Evolutionary conservation across 1,139 yeast genomes (phyloP), one percentile per base, ranked within the genome.

Genomic region (Sugiyamaella xylanicola): DNA sequence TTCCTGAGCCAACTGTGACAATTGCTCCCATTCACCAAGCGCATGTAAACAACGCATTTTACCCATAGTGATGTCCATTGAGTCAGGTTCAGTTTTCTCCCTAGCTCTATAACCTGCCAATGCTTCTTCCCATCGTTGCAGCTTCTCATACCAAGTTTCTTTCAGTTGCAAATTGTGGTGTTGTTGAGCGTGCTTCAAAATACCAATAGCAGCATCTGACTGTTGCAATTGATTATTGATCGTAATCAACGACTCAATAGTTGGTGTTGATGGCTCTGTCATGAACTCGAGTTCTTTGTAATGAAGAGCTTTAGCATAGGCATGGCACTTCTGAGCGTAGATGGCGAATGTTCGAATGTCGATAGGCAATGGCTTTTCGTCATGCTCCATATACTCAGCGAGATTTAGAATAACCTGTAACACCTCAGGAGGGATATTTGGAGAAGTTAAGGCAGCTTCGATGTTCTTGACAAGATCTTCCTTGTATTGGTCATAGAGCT

Each of bases 101-200:
- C 78, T 70, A 59, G 82, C 87, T 68, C 93, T 77, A 68, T 95
- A 95, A 0, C 97, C 97, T 54, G 83, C 81, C 61, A 93, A 76
- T 0, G 99, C 99, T 72, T 95, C 99, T 63, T 93, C 98, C 99
- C 99, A 95, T 61, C 98, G 80, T 67, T 92, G 97, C 46, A 95
- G 76, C 70, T 92, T 93, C 70, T 93, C 99, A 66, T 89, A 93
- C 99, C 99, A 95, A 0, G 97, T 89, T 72, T 93, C 99, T 66
- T 92, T 93, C 60, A 95, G 78, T 71, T 92, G 97, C 50, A 93
- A 76, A 62, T 90, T 93, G 68, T 92, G 97, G 62, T 91, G 95
- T 60, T 88, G 84, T 68, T 95, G 98, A 1, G 99, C 98, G 70
- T 92, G 96, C 65, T 91, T 92, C 65, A 95, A 77, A 55, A 93